A percentile compares a stretch with the other conserved stretches of the same genome.
Conservation (phyloP, 106 monocot genomes). For the Dendrobium nobile region DNA sequence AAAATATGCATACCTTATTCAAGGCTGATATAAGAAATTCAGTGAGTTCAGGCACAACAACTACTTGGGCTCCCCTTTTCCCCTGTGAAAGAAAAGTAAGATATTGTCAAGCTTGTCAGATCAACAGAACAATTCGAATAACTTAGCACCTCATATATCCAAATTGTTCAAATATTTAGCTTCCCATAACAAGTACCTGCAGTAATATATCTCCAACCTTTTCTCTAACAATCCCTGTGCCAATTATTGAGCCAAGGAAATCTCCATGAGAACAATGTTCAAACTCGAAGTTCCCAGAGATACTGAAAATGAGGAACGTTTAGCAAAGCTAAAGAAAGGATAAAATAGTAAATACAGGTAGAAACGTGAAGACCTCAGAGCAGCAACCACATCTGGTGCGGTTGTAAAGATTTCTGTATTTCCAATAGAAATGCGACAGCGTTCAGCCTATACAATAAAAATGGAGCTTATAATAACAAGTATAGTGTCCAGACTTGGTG, state of each 20-base stretch:
- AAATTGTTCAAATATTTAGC: not conserved
- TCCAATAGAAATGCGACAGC: constrained; percentile 78
- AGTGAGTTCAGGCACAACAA: constrained; percentile 84
- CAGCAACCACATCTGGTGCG: constrained; percentile 67
- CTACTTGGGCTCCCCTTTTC: constrained; percentile 84
- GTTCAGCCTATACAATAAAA: constrained; percentile 58
- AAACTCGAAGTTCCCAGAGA: constrained; percentile 88
- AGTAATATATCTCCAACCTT: constrained; percentile 89
- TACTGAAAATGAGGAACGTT: constrained; percentile 37
- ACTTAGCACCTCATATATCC: not conserved
- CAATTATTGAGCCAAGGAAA: constrained; percentile 91
- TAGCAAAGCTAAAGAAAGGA: constrained; percentile 21
- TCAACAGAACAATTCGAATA: not conserved
- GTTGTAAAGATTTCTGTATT: constrained; percentile 60
- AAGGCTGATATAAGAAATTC: constrained; percentile 64
- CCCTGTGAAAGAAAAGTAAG: constrained; percentile 37
- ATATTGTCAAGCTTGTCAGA: not conserved
- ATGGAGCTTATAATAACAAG: not conserved
- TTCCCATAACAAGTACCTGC: constrained; percentile 44
- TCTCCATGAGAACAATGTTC: constrained; percentile 85
- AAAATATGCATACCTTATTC: constrained; percentile 43
- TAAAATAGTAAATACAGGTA: not conserved
- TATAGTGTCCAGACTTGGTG: not conserved
- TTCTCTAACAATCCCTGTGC: constrained; percentile 78
- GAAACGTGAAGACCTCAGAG: constrained; percentile 51